Conservation (phyloP, 208 protist species). For the Porcisia hertigi region DNA sequence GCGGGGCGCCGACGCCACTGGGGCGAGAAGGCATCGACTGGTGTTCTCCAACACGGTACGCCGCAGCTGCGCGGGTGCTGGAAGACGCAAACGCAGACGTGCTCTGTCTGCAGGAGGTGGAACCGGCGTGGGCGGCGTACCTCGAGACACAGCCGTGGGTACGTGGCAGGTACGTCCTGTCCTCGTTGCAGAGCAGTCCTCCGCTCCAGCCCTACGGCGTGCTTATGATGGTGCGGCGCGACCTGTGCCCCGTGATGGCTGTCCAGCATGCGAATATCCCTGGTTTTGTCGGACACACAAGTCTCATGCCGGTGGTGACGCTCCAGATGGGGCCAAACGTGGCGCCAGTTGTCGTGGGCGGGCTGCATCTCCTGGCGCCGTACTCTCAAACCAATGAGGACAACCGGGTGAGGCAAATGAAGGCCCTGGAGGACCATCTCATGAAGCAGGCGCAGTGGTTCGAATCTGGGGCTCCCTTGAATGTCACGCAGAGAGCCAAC, state of each 20-base stretch:
- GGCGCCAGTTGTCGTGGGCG: slow-evolving; percentile 38
- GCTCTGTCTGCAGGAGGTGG: slow-evolving; percentile 67
- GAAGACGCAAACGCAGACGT: slow-evolving; percentile 50
- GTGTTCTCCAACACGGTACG: slow-evolving; percentile 58
- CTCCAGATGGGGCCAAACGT: slow-evolving; percentile 32
- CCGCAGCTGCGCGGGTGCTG: slow-evolving; percentile 46
- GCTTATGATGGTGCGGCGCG: slow-evolving; percentile 44
- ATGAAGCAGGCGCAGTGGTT: neutral
- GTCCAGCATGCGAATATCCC: slow-evolving; percentile 46
- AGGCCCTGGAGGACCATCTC: slow-evolving; percentile 42
- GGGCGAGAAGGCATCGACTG: slow-evolving; percentile 59
- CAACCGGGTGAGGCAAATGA: slow-evolving; percentile 48
- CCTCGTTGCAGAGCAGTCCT: slow-evolving; percentile 34
- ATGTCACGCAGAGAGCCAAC: neutral
- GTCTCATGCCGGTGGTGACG: slow-evolving; percentile 50
- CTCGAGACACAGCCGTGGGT: slow-evolving; percentile 56
- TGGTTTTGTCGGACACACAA: slow-evolving; percentile 47
- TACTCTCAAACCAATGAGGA: slow-evolving; percentile 48
- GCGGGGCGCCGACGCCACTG: slow-evolving; percentile 51
- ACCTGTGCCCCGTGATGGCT: slow-evolving; percentile 18
- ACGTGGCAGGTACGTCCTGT: slow-evolving; percentile 39
- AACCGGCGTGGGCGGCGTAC: slow-evolving; percentile 48
- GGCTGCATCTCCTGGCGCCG: slow-evolving; percentile 56
- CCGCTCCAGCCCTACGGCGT: slow-evolving; percentile 56
- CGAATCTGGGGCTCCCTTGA: neutral